A percentile compares a stretch with the other conserved stretches of the same genome.
Evolutionary conservation across 805 yeast genomes (phyloP).

Genomic region (Cyberlindnera bimundalis): DNA sequence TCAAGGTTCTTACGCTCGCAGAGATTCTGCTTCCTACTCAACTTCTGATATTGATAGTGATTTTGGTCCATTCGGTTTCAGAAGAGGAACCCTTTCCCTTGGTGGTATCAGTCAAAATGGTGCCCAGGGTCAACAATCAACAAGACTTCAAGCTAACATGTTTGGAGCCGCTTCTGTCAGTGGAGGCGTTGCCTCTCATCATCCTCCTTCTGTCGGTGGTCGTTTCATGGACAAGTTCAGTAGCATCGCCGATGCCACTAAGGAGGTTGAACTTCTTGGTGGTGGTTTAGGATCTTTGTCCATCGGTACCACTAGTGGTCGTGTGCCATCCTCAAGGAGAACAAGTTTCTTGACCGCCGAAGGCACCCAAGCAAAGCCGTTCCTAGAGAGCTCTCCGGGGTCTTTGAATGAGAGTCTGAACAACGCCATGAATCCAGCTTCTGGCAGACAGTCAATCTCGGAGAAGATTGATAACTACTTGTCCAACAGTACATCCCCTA

Average conservation of each 20-base stretch:
- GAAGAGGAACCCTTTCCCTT: conserved; percentile 43
- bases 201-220: conserved; percentile 25
- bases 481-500: conserved; percentile 44
- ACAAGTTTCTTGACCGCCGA: conserved; percentile 44
- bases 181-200: conserved; percentile 38
- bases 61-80: conserved; percentile 41
- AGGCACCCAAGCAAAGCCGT: conserved; percentile 25
- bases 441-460: conserved; percentile 28
- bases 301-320: conserved; percentile 31
- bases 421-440: conserved; percentile 15
- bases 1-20: conserved; percentile 25
- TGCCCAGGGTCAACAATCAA: conserved; percentile 17
- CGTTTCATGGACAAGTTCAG: conserved; percentile 61
- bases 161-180: conserved; percentile 63
- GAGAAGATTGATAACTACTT: conserved; percentile 60
- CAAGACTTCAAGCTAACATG: conserved; percentile 34
- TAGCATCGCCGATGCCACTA: conserved; percentile 64
- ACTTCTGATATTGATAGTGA: conserved; percentile 40
- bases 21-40: conserved; percentile 34
- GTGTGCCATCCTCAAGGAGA: conserved; percentile 44
- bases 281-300: conserved; percentile 41
- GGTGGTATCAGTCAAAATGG: conserved; percentile 29
- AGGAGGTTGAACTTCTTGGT: conserved; percentile 53
- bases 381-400: conserved; percentile 26
- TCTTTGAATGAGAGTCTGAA: conserved; percentile 30